phyloP scores from a whole-genome alignment of 306 rosid genomes.

The Vigna nakashimae region DNA sequence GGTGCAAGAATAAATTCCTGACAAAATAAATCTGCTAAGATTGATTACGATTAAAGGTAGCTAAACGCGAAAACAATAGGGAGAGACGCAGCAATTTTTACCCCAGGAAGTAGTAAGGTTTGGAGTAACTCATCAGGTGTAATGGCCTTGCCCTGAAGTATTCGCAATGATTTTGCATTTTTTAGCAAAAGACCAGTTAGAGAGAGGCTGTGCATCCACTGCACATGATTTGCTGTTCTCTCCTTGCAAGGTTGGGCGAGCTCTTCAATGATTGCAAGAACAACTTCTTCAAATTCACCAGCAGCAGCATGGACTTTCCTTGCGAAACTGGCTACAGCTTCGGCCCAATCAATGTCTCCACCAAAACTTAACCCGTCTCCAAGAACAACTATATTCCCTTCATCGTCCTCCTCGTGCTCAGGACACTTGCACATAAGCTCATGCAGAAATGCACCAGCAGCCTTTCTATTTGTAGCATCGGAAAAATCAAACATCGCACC shows the following conservation, averaged over 20 bases:
- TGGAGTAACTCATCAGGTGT: slow-evolving; percentile 74
- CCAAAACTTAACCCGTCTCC: slow-evolving; percentile 97
- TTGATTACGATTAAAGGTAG: slow-evolving; percentile 1
- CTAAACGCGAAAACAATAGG: slow-evolving; percentile 2
- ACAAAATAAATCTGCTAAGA: slow-evolving; percentile 1
- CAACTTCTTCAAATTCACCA: slow-evolving; percentile 89
- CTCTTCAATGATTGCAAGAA: slow-evolving; percentile 72
- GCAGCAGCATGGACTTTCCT: slow-evolving; percentile 79
- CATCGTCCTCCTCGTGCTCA: slow-evolving; percentile 81
- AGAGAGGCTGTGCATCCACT: slow-evolving; percentile 92
- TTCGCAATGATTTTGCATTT: slow-evolving; percentile 68
- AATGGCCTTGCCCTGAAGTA: slow-evolving; percentile 66
- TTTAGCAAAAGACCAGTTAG: slow-evolving; percentile 82
- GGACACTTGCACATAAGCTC: slow-evolving; percentile 85
- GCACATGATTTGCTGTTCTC: slow-evolving; percentile 83
- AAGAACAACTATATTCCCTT: slow-evolving; percentile 76
- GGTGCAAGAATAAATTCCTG: slow-evolving; percentile 9
- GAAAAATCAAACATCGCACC: slow-evolving; percentile 93
- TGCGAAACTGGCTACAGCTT: slow-evolving; percentile 74
- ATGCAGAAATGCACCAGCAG: slow-evolving; percentile 76
- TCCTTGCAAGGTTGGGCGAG: slow-evolving; percentile 93
- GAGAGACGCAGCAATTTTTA: slow-evolving; percentile 44
- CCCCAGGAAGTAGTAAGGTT: slow-evolving; percentile 91
- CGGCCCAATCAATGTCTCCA: slow-evolving; percentile 94
- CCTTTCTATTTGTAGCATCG: slow-evolving; percentile 80